Evolutionary conservation across 139 green algal species (phyloP).

Genomic region (Chlamydomonas sp.): DNA sequence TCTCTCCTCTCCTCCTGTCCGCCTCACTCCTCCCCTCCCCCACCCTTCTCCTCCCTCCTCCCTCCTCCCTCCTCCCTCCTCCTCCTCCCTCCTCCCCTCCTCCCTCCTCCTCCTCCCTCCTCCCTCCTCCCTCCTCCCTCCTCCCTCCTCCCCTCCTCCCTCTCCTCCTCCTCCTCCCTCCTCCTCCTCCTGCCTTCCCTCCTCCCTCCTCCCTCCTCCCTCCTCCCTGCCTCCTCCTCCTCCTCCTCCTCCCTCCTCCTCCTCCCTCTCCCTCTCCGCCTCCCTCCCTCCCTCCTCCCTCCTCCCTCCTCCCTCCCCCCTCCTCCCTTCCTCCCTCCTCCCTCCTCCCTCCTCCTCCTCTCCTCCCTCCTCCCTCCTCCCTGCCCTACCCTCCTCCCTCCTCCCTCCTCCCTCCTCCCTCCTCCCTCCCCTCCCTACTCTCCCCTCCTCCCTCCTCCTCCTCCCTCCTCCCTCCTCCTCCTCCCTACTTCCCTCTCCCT

Average conservation of each 20-base stretch:
- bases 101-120: not conserved
- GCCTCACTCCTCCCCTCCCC: not conserved
- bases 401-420: not conserved
- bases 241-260: not conserved
- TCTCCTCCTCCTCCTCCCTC: not conserved
- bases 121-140: too few relatives aligned
- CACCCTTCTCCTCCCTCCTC: not conserved
- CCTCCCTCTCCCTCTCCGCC: not conserved
- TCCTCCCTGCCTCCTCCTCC: not conserved
- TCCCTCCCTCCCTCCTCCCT: too few relatives aligned
- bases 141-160: not conserved
- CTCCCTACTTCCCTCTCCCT: not conserved
- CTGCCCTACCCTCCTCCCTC: not conserved
- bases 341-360: not conserved
- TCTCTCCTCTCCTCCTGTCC: not conserved
- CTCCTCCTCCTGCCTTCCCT: too few relatives aligned
- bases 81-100: not conserved
- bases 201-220: too few relatives aligned
- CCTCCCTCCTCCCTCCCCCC: not conserved
- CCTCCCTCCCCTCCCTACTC: not conserved
- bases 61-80: not conserved
- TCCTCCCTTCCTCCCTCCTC: not conserved
- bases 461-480: not conserved
- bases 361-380: not conserved
- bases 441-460: not conserved